Percentiles rank a stretch among this genome's conserved stretches.
phyloP scores from a whole-genome alignment of 306 rosid genomes.

The Luffa aegyptiaca region DNA sequence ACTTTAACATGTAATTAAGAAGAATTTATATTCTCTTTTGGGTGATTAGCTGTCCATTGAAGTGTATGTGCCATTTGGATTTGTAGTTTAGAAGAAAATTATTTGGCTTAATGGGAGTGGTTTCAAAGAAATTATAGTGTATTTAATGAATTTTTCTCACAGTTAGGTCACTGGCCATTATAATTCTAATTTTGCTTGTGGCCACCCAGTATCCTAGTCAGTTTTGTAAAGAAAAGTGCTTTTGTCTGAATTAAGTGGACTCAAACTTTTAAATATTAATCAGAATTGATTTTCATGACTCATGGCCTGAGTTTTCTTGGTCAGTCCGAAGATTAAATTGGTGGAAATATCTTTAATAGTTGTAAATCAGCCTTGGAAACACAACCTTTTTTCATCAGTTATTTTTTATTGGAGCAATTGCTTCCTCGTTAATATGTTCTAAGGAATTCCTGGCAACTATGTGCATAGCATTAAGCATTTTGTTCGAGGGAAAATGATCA shows the following conservation, averaged over 20 bases:
- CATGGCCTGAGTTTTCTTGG: background rate
- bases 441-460: background rate
- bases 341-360: background rate
- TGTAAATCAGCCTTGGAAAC: background rate
- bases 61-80: background rate
- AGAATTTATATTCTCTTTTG: background rate
- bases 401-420: background rate
- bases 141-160: background rate
- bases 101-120: background rate
- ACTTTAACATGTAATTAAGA: background rate
- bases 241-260: background rate
- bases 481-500: background rate
- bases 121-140: background rate
- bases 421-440: background rate
- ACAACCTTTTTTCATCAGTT: background rate
- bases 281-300: background rate
- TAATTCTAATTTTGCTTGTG: slow-evolving; percentile 6
- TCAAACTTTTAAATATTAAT: background rate
- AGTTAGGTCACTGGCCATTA: background rate
- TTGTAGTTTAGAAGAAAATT: background rate
- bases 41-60: background rate
- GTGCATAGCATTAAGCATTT: background rate
- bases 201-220: background rate
- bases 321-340: background rate
- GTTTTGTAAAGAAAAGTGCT: background rate